Base-by-base conservation (phyloP, 2,329 filamentous ascomycete genomes). In the Colletotrichum spinosum region DNA sequence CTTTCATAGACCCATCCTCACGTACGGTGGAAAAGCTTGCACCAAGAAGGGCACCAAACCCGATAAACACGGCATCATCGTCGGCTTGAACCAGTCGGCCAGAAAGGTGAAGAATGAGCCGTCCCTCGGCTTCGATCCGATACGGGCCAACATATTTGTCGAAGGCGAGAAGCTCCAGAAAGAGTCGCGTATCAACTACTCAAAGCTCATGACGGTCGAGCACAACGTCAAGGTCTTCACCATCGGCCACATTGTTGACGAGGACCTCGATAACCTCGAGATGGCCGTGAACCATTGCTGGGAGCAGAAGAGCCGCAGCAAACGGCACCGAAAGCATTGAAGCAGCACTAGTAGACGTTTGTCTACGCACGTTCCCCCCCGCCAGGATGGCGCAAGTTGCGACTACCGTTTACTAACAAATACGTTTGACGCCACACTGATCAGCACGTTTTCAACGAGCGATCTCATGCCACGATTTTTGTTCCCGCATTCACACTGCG, bases 151-250 rank as follows among this genome's bases (percentile, higher is more conserved):
- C 1, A 79, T 87, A 17, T 76, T 72, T 17, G 74, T 77, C 4
- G 73, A 76, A 12, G 78, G 76, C 38, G 84, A 88, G 65, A 80
- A 74, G 58, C 77, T 88, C 7, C 77, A 77, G 10, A 77, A 69
- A 37, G 81, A 84, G 66, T 88, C 86, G 11, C 81, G 86, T 6
- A 80, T 87, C 68, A 87, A 88, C 73, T 88, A 88, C 72, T 82
- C 84, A 6, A 88, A 88, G 67, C 75, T 85, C 6, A 78, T 81
- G 35, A 86, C 84, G 3, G 78, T 88, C 34, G 84, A 88, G 72
- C 86, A 88, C 74, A 88, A 88, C 69, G 76, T 83, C 69, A 81
- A 79, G 50, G 84, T 88, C n/a, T 79, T 83, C 69, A 87, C 88
- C 70, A 83, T 88, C 55, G 86, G 86, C n/a, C 70, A 73, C 5